Evolutionary conservation across 129 eudicot genomes (phyloP).

Genomic region (Flaveria bidentis): DNA sequence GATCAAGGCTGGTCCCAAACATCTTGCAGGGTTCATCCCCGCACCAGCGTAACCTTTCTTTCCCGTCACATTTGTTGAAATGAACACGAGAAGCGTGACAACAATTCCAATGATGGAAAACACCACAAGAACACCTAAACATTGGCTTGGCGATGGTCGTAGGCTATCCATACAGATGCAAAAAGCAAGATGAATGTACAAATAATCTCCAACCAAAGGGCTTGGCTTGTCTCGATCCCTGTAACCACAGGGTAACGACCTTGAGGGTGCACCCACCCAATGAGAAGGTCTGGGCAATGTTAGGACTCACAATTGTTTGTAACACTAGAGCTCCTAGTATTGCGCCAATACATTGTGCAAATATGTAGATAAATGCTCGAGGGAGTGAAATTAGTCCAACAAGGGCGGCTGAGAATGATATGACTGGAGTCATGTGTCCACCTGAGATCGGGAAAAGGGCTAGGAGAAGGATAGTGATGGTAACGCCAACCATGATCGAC

Average conservation of each 20-base stretch:
- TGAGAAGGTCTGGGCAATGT: constrained; percentile 42
- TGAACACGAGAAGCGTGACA: constrained; percentile 55
- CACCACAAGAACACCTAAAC: constrained; percentile 44
- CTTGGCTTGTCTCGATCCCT: constrained; percentile 59
- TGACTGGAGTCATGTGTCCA: constrained; percentile 76
- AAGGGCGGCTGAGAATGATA: constrained; percentile 73
- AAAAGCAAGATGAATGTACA: constrained; percentile 65
- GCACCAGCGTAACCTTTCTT: constrained; percentile 75
- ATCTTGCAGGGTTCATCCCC: constrained; percentile 79
- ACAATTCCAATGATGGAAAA: constrained; percentile 53
- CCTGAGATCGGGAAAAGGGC: constrained; percentile 74
- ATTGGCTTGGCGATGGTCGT: constrained; percentile 63
- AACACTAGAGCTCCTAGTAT: constrained; percentile 67
- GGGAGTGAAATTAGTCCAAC: constrained; percentile 71
- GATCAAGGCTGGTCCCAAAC: constrained; percentile 75
- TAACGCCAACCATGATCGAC: constrained; percentile 47
- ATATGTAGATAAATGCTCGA: constrained; percentile 61
- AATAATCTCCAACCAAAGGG: constrained; percentile 67
- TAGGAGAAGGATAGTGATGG: constrained; percentile 54
- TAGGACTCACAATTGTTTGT: constrained; percentile 49
- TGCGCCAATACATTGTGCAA: constrained; percentile 74
- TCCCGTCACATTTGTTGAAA: constrained; percentile 53
- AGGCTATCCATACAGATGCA: constrained; percentile 77
- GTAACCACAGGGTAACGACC: constrained; percentile 36
- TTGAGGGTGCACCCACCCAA: constrained; percentile 75